phyloP scores from a whole-genome alignment of 495 filamentous ascomycete species.

The Daldinia loculata region DNA sequence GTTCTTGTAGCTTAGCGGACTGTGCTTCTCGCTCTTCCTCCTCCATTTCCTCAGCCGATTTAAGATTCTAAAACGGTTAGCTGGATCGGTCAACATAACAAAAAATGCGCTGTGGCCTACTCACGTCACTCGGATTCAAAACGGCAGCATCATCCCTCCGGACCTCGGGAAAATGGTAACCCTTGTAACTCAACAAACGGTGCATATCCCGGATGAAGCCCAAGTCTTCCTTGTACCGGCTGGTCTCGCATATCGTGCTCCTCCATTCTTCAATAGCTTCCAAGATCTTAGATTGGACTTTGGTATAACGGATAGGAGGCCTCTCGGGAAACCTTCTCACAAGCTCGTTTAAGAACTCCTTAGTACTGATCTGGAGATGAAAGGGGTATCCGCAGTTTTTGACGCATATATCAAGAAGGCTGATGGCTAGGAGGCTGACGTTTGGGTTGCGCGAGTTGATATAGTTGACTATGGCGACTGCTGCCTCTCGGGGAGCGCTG shows the following conservation, averaged over 20 bases:
- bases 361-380: slow-evolving; percentile 97
- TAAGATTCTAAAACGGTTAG: slow-evolving; percentile 72
- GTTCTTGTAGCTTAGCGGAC: slow-evolving; percentile 94
- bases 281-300: slow-evolving; percentile 90
- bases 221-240: slow-evolving; percentile 94
- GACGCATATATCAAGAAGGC: slow-evolving; percentile 96
- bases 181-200: slow-evolving; percentile 92
- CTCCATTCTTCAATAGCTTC: slow-evolving; percentile 99
- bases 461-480: slow-evolving; percentile 90
- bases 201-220: slow-evolving; percentile 99
- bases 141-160: slow-evolving; percentile 94
- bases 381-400: slow-evolving; percentile 99
- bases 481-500: slow-evolving; percentile 94
- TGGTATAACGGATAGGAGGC: slow-evolving; percentile 82
- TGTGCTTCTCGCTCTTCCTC: slow-evolving; percentile 94
- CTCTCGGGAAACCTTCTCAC: slow-evolving; percentile 95
- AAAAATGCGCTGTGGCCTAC: slow-evolving; percentile 42
- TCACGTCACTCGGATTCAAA: slow-evolving; percentile 95
- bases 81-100: slow-evolving; percentile 9
- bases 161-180: slow-evolving; percentile 93
- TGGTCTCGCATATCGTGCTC: slow-evolving; percentile 96
- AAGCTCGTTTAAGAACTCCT: slow-evolving; percentile 98
- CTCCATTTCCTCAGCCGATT: slow-evolving; percentile 98
- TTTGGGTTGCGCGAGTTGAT: slow-evolving; percentile 97
- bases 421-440: slow-evolving; percentile 86